A percentile compares a stretch with the other conserved stretches of the same genome.
Conservation (phyloP, 2,329 filamentous ascomycete species). For the Rachicladosporium sp. region DNA sequence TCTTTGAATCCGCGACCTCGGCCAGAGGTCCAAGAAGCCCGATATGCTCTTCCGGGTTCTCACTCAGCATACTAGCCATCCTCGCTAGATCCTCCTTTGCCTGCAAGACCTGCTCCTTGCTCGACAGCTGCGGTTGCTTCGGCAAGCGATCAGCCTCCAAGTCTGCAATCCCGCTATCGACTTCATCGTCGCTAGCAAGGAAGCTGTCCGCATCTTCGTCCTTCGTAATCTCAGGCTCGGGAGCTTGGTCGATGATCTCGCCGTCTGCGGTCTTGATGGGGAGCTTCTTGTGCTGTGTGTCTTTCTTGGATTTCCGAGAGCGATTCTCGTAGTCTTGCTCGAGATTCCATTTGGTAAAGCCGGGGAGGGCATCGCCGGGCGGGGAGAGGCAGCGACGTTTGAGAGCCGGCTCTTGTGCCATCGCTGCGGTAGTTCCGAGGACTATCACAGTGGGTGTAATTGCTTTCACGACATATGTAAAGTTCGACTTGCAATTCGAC, state of each 20-base stretch:
- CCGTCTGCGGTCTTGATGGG: slow-evolving; percentile 83
- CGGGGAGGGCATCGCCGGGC: slow-evolving; percentile 24
- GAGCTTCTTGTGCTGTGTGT: slow-evolving; percentile 60
- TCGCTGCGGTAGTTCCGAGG: slow-evolving; percentile 13
- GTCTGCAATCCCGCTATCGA: slow-evolving; percentile 32
- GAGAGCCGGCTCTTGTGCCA: slow-evolving; percentile 35
- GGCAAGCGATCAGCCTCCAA: slow-evolving; percentile 34
- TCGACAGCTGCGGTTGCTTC: slow-evolving; percentile 52
- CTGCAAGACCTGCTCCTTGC: slow-evolving; percentile 66
- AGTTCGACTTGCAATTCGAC: not conserved
- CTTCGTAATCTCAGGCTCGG: slow-evolving; percentile 24
- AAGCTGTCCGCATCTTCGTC: slow-evolving; percentile 52
- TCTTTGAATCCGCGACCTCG: slow-evolving; percentile 56
- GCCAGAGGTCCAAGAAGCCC: slow-evolving; percentile 66
- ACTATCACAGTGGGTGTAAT: not conserved
- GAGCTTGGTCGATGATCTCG: slow-evolving; percentile 39
- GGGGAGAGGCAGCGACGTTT: slow-evolving; percentile 42
- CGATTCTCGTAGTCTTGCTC: slow-evolving; percentile 83
- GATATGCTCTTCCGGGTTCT: slow-evolving; percentile 84
- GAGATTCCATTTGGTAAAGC: slow-evolving; percentile 63
- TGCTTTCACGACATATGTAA: not conserved
- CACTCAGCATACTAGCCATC: slow-evolving; percentile 68
- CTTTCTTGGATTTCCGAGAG: slow-evolving; percentile 61
- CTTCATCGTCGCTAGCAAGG: slow-evolving; percentile 44
- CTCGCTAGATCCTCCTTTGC: slow-evolving; percentile 89